These are phyloP conservation scores for Cucurbita ficifolia DNA, from an alignment of 306 rosid genomes.

Conservation along the genomic window DNA sequence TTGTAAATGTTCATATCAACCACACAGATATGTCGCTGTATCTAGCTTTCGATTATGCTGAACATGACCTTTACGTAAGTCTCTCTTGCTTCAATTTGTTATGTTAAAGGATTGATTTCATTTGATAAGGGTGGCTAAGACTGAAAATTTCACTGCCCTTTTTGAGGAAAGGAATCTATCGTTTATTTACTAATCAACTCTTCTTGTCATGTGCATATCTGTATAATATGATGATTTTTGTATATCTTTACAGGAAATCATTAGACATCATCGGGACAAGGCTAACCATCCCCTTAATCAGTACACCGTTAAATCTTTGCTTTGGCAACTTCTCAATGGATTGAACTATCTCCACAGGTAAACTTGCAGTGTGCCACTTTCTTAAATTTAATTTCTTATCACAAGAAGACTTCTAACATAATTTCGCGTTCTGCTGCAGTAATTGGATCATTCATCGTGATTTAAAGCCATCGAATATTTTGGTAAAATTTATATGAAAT, in stretches of 20 bases:
- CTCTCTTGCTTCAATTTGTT: not conserved
- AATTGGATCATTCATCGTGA: conserved; percentile 96
- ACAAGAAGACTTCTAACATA: conserved; percentile 3
- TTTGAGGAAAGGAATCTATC: not conserved
- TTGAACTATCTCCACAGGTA: conserved; percentile 88
- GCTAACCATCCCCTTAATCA: conserved; percentile 59
- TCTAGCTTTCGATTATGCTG: conserved; percentile 89
- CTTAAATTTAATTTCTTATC: conserved; percentile 3
- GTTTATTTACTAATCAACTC: not conserved
- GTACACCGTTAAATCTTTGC: conserved; percentile 77
- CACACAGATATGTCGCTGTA: conserved; percentile 89
- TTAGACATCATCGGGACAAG: conserved; percentile 88
- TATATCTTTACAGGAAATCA: conserved; percentile 65
- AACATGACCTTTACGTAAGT: conserved; percentile 95
- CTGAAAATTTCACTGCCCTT: not conserved
- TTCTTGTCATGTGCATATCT: not conserved
- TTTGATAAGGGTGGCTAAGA: not conserved
- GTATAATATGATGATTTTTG: not conserved
- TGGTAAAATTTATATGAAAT: conserved; percentile 33
- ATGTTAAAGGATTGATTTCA: not conserved
- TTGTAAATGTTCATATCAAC: conserved; percentile 89
- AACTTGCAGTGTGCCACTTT: conserved; percentile 1
- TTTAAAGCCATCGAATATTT: conserved; percentile 86
- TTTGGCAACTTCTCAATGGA: conserved; percentile 95
- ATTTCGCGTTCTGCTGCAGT: conserved; percentile 30